Evolutionary conservation across 1,139 yeast genomes (phyloP).

Genomic region (Lodderomyces pseudojiufengensis): DNA sequence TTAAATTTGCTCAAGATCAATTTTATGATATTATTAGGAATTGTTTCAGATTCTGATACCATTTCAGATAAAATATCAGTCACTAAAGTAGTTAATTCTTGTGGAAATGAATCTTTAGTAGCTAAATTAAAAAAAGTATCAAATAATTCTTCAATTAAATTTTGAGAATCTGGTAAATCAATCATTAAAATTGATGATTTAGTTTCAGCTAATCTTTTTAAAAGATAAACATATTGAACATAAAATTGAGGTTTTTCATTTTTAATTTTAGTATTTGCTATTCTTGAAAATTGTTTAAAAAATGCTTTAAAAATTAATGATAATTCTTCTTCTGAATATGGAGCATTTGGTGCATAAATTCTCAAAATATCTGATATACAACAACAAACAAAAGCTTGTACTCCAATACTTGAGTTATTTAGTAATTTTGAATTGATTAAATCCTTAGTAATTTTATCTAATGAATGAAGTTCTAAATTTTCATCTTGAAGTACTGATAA

Average conservation of each 20-base stretch:
- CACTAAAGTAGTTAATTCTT: constrained; percentile 53
- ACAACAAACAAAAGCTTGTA: constrained; percentile 70
- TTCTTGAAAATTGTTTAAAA: constrained; percentile 55
- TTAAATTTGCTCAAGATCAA: constrained; percentile 54
- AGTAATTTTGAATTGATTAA: constrained; percentile 58
- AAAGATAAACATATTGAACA: constrained; percentile 60
- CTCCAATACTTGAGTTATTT: constrained; percentile 62
- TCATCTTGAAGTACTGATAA: constrained; percentile 62
- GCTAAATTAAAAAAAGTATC: constrained; percentile 58
- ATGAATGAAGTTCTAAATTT: constrained; percentile 22
- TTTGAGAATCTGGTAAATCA: constrained; percentile 64
- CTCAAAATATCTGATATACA: constrained; percentile 74
- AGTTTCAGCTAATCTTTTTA: constrained; percentile 72
- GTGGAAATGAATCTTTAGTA: constrained; percentile 32
- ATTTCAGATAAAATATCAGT: constrained; percentile 72
- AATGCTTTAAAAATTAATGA: constrained; percentile 61
- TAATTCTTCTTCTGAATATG: constrained; percentile 64
- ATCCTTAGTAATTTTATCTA: constrained; percentile 47
- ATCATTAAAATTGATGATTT: constrained; percentile 75
- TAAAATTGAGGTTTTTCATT: constrained; percentile 42
- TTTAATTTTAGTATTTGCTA: constrained; percentile 52
- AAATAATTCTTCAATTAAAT: constrained; percentile 55
- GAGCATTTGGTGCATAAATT: constrained; percentile 88
- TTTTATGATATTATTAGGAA: constrained; percentile 64
- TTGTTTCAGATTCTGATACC: constrained; percentile 66